Evolutionary conservation across 1,284 basidiomycete genomes (phyloP).

Genomic region (Pyrrhoderma noxium): DNA sequence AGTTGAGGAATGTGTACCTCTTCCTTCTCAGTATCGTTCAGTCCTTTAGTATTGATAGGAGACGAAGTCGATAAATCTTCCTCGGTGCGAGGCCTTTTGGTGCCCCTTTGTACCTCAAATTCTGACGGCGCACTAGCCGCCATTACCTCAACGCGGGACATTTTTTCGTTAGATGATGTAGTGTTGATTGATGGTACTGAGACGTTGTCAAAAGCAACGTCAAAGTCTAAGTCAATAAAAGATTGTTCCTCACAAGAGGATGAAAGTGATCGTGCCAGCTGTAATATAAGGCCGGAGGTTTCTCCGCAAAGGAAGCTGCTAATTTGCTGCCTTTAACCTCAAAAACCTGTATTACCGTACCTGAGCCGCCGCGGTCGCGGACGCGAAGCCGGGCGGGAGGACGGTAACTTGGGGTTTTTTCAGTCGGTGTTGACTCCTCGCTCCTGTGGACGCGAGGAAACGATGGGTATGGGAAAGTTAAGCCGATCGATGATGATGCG

Average conservation of each 20-base stretch:
- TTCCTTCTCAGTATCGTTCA: constrained; percentile 22
- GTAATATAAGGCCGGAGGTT: constrained; percentile 16
- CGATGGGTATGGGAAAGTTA: constrained; percentile 19
- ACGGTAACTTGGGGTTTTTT: constrained; percentile 47
- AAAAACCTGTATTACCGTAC: constrained; percentile 40
- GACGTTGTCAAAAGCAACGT: constrained; percentile 3
- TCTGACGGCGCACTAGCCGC: constrained; percentile 42
- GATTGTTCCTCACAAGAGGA: constrained; percentile 13
- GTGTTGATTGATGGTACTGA: not conserved
- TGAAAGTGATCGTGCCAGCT: constrained; percentile 17
- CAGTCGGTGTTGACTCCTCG: constrained; percentile 61
- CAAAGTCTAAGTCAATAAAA: constrained; percentile 10
- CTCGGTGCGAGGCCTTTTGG: constrained; percentile 8
- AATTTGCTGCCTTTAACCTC: constrained; percentile 2
- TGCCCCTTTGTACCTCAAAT: constrained; percentile 29
- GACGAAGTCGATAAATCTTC: constrained; percentile 18
- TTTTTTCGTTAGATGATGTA: constrained; percentile 27
- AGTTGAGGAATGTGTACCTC: constrained; percentile 52
- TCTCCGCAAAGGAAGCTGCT: constrained; percentile 1
- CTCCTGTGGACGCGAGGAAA: constrained; percentile 59
- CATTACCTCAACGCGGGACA: constrained; percentile 58
- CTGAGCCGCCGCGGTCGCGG: constrained; percentile 63
- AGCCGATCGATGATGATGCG: not conserved
- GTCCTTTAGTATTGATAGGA: constrained; percentile 1
- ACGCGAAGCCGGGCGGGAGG: constrained; percentile 55